These are phyloP conservation scores for Solanum sejunctum DNA, from an alignment of 257 asterid species.

Conservation along the genomic window DNA sequence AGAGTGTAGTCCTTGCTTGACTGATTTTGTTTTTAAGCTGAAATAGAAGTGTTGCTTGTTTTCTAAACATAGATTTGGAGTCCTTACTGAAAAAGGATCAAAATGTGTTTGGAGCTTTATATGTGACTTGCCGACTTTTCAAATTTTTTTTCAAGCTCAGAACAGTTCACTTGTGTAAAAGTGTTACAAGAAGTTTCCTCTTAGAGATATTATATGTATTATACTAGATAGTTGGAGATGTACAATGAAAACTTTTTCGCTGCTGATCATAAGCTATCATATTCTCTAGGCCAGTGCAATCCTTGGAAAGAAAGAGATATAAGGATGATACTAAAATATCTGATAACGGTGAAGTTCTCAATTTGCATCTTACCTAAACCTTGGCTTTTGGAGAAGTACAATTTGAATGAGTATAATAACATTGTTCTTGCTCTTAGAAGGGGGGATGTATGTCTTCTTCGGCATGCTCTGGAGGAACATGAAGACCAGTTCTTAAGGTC, in stretches of 20 bases:
- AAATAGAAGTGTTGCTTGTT: too few relatives aligned
- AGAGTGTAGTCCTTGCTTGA: too few relatives aligned
- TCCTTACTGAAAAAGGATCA: slow-evolving; percentile 89
- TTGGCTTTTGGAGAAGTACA: slow-evolving; percentile 56
- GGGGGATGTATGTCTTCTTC: slow-evolving; percentile 83
- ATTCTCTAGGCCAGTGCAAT: slow-evolving; percentile 62
- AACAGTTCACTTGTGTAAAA: slow-evolving; percentile 81
- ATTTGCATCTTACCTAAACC: slow-evolving; percentile 62
- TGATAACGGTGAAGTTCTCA: slow-evolving; percentile 89
- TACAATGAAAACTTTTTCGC: slow-evolving; percentile 89
- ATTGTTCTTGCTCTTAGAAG: slow-evolving; percentile 75
- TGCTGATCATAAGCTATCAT: slow-evolving; percentile 89
- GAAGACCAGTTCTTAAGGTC: slow-evolving; percentile 95
- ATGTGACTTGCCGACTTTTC: slow-evolving; percentile 87
- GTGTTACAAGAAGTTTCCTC: slow-evolving; percentile 88
- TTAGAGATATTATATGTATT: slow-evolving; percentile 93
- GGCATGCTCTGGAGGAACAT: slow-evolving; percentile 71
- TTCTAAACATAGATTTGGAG: slow-evolving; percentile 30
- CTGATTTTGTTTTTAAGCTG: too few relatives aligned
- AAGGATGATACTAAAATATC: slow-evolving; percentile 92
- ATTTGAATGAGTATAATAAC: slow-evolving; percentile 56
- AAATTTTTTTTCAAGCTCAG: slow-evolving; percentile 92
- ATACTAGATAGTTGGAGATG: slow-evolving; percentile 94
- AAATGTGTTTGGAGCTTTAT: slow-evolving; percentile 84
- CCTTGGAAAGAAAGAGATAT: slow-evolving; percentile 58